phyloP scores from a whole-genome alignment of 2,329 filamentous ascomycete species.

The Dactylellina leptospora region DNA sequence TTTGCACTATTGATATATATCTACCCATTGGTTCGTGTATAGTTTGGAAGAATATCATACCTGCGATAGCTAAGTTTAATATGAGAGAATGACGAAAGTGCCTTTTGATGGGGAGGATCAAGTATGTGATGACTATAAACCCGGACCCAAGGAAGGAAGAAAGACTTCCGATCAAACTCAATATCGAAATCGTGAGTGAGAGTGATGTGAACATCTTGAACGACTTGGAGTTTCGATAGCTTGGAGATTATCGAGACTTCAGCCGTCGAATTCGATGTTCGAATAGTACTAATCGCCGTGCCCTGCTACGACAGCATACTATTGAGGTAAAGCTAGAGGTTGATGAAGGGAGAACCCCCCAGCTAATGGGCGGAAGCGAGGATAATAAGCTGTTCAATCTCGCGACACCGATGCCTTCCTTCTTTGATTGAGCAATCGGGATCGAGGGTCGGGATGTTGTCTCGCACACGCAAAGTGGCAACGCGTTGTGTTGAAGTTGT shows the following conservation, averaged over 20 bases:
- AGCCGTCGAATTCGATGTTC: too few relatives aligned
- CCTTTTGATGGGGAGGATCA: constrained; percentile 48
- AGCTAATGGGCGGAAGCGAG: constrained; percentile 1
- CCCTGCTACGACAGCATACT: neutral
- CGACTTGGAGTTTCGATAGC: neutral
- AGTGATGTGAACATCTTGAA: constrained; percentile 27
- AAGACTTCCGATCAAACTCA: constrained; percentile 50
- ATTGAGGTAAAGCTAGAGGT: neutral
- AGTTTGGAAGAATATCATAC: constrained; percentile 8
- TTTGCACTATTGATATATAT: neutral
- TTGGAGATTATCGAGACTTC: neutral
- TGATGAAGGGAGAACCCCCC: neutral
- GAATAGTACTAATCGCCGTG: too few relatives aligned
- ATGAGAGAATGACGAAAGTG: constrained; percentile 53
- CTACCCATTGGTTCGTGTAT: neutral
- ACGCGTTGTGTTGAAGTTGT: constrained; percentile 6
- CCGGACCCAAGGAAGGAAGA: constrained; percentile 46
- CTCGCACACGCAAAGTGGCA: neutral
- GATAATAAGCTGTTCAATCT: neutral
- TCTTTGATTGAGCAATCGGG: too few relatives aligned
- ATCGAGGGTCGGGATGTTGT: too few relatives aligned
- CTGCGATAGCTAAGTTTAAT: constrained; percentile 50
- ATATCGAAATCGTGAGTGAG: constrained; percentile 29
- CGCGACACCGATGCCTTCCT: too few relatives aligned
- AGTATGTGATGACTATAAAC: constrained; percentile 48